Base-by-base conservation (phyloP, 2,329 filamentous ascomycete species). In the Camillea tinctor region DNA sequence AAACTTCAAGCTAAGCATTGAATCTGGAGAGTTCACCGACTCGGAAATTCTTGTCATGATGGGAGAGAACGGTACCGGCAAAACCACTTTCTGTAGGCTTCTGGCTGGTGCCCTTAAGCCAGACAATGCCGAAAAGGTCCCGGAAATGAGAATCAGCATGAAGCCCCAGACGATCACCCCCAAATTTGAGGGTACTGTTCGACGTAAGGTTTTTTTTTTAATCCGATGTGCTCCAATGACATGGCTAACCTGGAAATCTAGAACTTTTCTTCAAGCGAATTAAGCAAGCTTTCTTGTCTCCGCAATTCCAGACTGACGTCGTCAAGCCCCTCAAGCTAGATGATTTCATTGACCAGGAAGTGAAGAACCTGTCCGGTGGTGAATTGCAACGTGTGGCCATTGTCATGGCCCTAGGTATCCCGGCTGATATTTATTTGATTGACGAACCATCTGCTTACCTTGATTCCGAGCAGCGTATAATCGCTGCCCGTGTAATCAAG, bases 1-100 rank as follows among this genome's bases (percentile, higher is more conserved):
- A 62, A 85, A 84, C 75, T 99, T 99, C 85, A 87, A 90, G 71
- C 86, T 99, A 55, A 84, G 79, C 60, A 88, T 99, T 66, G 90
- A 98, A 52, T 60, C 85, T 22, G 95, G 96, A 69, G 83, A 89
- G 62, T 99, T 99, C 75, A 98, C 95, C 20, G 94, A 99, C 76
- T 99, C 95, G 0, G 95, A 99, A 75, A 99, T 99, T 69, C 87
- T 99, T 60, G 95, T 99, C 77, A 96, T 99, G 92, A 98, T 99
- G 95, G 95, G 95, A 69, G 94, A 98, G 82, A 99, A 99, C 79
- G 95, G 95, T 79, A 99, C 96, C 40, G 96, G 96, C 76, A 97
- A 99, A 84, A 99, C 95, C 1, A 99, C 95, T 4, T 99, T 99
- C 84, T 98, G 94, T 83, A 92, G 90, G 74, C 90, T 99, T 80